Conservation (phyloP, 345 rosid genomes). For the Linum lewisii region DNA sequence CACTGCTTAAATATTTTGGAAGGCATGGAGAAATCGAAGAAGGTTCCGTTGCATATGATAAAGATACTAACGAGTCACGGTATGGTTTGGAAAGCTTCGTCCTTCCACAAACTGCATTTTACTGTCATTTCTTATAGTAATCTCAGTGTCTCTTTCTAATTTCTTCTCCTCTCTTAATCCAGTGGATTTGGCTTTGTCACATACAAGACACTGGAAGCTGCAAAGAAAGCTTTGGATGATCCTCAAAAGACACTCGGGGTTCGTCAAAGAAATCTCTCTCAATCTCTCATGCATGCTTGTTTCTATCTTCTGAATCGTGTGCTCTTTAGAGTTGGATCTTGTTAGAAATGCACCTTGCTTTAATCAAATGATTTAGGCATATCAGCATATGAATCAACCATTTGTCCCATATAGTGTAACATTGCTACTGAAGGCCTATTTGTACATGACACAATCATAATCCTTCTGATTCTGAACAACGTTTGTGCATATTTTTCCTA, state of each 20-base stretch:
- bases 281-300: neutral
- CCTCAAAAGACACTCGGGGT: slow-evolving; percentile 54
- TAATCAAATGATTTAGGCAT: no score
- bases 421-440: neutral
- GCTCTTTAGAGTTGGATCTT: no score
- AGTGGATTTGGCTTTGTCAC: slow-evolving; percentile 70
- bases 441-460: neutral
- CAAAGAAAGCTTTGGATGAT: slow-evolving; percentile 53
- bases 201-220: slow-evolving; percentile 47
- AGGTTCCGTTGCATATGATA: slow-evolving; percentile 63
- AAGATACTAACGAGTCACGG: slow-evolving; percentile 61
- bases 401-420: no score
- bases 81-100: slow-evolving; percentile 8
- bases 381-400: no score
- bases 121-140: no score
- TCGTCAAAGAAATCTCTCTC: slow-evolving; percentile 3
- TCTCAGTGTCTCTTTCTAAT: neutral
- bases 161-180: slow-evolving; percentile 16
- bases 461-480: neutral
- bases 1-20: slow-evolving; percentile 35
- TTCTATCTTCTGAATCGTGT: no score
- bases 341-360: no score
- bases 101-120: no score
- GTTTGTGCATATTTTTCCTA: slow-evolving; percentile 1
- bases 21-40: slow-evolving; percentile 59